These are phyloP conservation scores for Anethum foeniculum DNA, from an alignment of 140 eudicot species.

Conservation along the genomic window DNA sequence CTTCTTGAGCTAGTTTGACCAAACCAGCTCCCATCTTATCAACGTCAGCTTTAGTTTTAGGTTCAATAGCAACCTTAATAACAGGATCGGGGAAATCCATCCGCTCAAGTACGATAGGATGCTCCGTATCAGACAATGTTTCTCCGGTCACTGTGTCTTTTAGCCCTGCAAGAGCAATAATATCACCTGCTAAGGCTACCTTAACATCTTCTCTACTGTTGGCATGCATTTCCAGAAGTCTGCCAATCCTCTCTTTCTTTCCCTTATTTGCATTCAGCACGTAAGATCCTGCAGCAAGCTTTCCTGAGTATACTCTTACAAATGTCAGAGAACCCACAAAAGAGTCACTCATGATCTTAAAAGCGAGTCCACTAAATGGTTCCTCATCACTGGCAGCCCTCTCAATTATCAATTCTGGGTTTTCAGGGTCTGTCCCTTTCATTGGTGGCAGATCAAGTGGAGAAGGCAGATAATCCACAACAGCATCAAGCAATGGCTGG, in stretches of 20 bases:
- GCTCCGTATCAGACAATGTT: conserved; percentile 69
- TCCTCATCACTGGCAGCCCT: conserved; percentile 60
- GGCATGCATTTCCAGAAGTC: conserved; percentile 95
- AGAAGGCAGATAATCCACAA: conserved; percentile 84
- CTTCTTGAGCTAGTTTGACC: conserved; percentile 93
- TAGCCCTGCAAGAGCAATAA: conserved; percentile 93
- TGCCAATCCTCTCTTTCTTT: conserved; percentile 89
- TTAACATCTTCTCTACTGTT: conserved; percentile 83
- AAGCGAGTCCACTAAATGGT: conserved; percentile 89
- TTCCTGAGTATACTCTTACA: conserved; percentile 81
- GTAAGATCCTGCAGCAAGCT: conserved; percentile 79
- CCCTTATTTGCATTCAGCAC: conserved; percentile 88
- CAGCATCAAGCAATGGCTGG: conserved; percentile 89
- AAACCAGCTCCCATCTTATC: conserved; percentile 89
- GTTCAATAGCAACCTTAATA: conserved; percentile 96
- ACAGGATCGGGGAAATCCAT: conserved; percentile 99
- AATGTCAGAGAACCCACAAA: conserved; percentile 93
- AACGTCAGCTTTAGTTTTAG: conserved; percentile 89
- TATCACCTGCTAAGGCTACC: conserved; percentile 86
- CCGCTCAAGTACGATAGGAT: conserved; percentile 77
- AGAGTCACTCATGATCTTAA: conserved; percentile 90
- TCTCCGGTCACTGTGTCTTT: conserved; percentile 96
- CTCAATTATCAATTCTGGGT: conserved; percentile 52
- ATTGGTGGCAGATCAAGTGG: conserved; percentile 89
- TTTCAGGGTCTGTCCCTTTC: conserved; percentile 91